Evolutionary conservation across 495 filamentous ascomycete genomes (phyloP), one percentile per base, ranked within the genome.

Genomic region (Cercophora samala): DNA sequence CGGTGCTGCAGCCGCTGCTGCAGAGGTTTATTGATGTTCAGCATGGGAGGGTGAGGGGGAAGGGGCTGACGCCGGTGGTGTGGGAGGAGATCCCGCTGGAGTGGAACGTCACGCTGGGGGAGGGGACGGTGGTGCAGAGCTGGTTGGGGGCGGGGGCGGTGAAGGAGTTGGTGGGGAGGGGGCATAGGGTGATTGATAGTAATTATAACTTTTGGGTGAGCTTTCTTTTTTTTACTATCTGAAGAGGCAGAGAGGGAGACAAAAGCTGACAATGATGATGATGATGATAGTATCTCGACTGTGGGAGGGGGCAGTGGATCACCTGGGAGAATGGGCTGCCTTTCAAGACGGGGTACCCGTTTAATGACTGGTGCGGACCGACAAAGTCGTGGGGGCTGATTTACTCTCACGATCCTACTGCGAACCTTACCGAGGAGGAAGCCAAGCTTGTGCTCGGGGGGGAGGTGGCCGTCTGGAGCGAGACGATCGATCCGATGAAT

Each of bases 31-130:
- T 93, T 66, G 84, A 91, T 72, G 78, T 82, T 65, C 85, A 85
- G 68, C 90, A 92, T 69, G 75, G 70, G 46, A 81, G 85, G 19
- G 80, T 93, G 9, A 74, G 83, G 24, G 76, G 77, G 21, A 79
- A 82, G 0, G 88, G 87, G 17, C 75, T 93, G 70, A 84, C 83
- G 11, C 90, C 90, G 2, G 79, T 94, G 17, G 86, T 90, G 5
- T 95, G 91, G 91, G 91, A 95, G 76, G 91, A 95, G 74, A 91
- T 91, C 80, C 82, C 91, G 2, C 79, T 91, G 13, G 79, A 85
- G 23, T 94, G 90, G 86, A 90, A 92, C 75, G 71, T 94, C 24
- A 89, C 83, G 0, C 78, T 94, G 8, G 83, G 85, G 0, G 71
- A 80, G 23, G 84, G 89, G 61, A 78, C 80, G 24, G 81, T 95